These are phyloP conservation scores for Oryza rufipogon DNA, from an alignment of 176 grass and related monocot genomes.

Conservation along the genomic window DNA sequence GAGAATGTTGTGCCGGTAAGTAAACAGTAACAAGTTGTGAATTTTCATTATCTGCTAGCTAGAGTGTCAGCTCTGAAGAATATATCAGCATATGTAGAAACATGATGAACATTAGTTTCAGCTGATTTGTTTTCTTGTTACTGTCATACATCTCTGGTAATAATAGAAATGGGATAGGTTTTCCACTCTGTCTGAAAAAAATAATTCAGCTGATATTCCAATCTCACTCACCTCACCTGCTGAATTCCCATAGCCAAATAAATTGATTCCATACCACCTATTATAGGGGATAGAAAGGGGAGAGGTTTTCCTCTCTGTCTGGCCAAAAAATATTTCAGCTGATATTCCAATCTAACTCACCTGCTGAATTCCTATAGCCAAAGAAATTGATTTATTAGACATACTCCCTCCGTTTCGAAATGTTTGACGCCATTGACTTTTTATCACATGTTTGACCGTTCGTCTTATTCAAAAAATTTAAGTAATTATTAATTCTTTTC, in stretches of 20 bases:
- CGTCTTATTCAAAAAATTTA: no score
- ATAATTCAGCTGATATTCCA: no score
- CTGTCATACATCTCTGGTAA: neutral
- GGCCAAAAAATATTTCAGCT: neutral
- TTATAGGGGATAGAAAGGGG: neutral
- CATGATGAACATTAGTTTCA: neutral
- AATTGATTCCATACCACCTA: no score
- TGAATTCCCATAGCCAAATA: no score
- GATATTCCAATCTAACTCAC: neutral
- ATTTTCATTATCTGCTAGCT: neutral
- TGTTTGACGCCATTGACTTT: no score
- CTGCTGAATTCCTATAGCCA: neutral
- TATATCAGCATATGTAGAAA: neutral
- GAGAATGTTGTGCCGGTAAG: neutral
- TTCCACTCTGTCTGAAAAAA: no score
- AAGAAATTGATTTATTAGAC: neutral
- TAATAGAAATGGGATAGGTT: no score
- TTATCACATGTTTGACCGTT: no score
- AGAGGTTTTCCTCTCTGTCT: neutral
- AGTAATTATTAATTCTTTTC: no score
- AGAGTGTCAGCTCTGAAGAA: neutral
- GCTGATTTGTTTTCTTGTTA: neutral
- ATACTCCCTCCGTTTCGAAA: neutral
- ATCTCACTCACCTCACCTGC: no score
- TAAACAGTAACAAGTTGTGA: neutral